Conservation (phyloP, 1,284 basidiomycete species). For the Trichosporon sp. region DNA sequence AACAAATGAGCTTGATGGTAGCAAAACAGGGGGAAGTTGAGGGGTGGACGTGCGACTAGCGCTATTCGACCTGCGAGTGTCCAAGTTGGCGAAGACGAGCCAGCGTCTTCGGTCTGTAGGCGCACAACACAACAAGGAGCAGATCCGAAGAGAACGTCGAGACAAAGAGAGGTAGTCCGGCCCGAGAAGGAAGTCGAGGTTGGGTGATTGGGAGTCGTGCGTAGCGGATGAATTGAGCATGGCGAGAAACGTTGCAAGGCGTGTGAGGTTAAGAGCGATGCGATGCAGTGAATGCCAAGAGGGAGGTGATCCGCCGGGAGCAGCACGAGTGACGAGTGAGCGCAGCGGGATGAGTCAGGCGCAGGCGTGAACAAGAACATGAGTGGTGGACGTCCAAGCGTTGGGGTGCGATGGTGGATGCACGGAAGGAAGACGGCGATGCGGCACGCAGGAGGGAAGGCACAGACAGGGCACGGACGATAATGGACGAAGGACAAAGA, state of each 20-base stretch:
- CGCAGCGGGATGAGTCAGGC: background rate
- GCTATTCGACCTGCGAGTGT: slow-evolving; percentile 21
- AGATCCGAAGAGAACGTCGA: background rate
- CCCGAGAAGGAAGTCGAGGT: background rate
- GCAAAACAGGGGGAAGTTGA: background rate
- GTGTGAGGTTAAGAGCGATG: background rate
- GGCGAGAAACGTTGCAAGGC: background rate
- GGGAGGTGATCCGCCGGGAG: background rate
- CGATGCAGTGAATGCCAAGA: background rate
- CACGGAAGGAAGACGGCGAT: background rate
- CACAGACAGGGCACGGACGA: background rate
- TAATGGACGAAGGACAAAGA: background rate
- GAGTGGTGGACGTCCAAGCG: background rate
- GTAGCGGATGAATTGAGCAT: background rate
- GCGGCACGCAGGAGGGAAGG: background rate
- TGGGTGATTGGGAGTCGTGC: background rate
- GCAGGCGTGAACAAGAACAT: background rate
- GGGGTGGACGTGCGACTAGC: slow-evolving; percentile 14
- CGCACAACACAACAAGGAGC: background rate
- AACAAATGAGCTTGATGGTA: background rate
- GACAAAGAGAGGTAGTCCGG: background rate
- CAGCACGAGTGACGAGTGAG: background rate
- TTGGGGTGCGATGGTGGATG: background rate
- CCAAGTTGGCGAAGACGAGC: slow-evolving; percentile 3
- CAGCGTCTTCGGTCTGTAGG: slow-evolving; percentile 8